phyloP scores from a whole-genome alignment of 306 rosid genomes.

The Lathyrus sativus region DNA sequence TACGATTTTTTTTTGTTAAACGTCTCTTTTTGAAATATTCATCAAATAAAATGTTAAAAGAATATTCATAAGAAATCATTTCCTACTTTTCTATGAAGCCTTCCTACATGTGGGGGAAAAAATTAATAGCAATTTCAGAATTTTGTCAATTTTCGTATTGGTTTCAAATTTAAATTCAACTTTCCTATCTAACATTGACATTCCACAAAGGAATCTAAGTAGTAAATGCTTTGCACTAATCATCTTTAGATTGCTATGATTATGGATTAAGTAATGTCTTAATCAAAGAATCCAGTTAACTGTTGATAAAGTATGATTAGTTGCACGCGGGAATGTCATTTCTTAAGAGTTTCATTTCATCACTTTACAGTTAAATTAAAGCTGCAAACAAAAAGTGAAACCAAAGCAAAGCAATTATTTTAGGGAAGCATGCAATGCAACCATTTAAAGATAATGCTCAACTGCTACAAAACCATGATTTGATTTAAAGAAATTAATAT shows the following conservation, averaged over 20 bases:
- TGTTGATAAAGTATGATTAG: slow-evolving; percentile 60
- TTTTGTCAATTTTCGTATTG: too few relatives aligned
- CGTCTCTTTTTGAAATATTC: too few relatives aligned
- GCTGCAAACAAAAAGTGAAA: slow-evolving; percentile 49
- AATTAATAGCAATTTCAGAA: too few relatives aligned
- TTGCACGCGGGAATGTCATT: slow-evolving; percentile 73
- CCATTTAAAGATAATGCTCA: slow-evolving; percentile 35
- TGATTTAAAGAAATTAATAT: background rate
- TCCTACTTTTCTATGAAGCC: too few relatives aligned
- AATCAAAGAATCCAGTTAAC: slow-evolving; percentile 59
- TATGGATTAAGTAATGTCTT: slow-evolving; percentile 54
- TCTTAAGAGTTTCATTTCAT: slow-evolving; percentile 48
- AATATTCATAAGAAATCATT: too few relatives aligned
- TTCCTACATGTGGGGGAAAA: too few relatives aligned
- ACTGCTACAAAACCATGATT: slow-evolving; percentile 24
- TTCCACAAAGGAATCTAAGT: slow-evolving; percentile 37
- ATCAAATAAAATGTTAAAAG: too few relatives aligned
- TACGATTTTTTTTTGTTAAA: too few relatives aligned
- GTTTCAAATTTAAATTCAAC: too few relatives aligned
- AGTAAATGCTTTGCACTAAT: slow-evolving; percentile 43
- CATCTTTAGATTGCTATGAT: slow-evolving; percentile 45
- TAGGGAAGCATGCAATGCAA: slow-evolving; percentile 41
- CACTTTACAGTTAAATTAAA: slow-evolving; percentile 46
- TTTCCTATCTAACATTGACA: background rate
- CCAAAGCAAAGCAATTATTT: slow-evolving; percentile 50